Percentiles rank a stretch among this genome's conserved stretches.
phyloP scores from a whole-genome alignment of 2,329 filamentous ascomycete genomes.

The Teratosphaeria epicoccoides region DNA sequence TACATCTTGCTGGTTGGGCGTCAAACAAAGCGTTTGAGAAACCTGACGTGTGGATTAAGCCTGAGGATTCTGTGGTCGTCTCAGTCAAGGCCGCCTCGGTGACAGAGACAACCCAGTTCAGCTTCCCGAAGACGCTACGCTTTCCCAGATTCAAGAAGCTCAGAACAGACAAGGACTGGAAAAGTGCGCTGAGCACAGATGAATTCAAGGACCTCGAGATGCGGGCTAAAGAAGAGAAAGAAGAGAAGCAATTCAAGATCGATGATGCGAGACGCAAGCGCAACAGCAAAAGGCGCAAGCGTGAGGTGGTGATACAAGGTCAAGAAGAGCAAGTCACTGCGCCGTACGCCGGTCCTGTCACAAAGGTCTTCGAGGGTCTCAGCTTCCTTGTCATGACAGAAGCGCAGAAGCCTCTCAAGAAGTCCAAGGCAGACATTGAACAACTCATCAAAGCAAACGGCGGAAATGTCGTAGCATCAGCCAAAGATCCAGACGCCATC shows the following conservation, averaged over 20 bases:
- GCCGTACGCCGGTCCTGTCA: slow-evolving; percentile 47
- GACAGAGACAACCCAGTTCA: slow-evolving; percentile 64
- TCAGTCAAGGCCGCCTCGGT: slow-evolving; percentile 82
- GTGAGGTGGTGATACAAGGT: slow-evolving; percentile 64
- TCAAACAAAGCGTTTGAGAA: slow-evolving; percentile 53
- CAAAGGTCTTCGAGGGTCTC: slow-evolving; percentile 61
- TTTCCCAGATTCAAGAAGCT: slow-evolving; percentile 84
- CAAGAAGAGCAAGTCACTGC: slow-evolving; percentile 43
- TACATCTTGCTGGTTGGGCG: slow-evolving; percentile 72
- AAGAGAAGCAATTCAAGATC: slow-evolving; percentile 66
- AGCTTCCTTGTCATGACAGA: slow-evolving; percentile 77
- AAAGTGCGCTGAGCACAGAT: slow-evolving; percentile 63
- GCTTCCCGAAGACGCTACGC: slow-evolving; percentile 64
- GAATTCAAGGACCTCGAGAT: slow-evolving; percentile 65
- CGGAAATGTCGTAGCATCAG: slow-evolving; percentile 65
- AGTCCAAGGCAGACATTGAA: slow-evolving; percentile 69
- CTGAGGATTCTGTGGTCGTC: slow-evolving; percentile 75
- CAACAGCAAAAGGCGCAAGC: slow-evolving; percentile 49
- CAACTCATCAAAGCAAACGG: slow-evolving; percentile 72
- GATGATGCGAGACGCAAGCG: slow-evolving; percentile 54
- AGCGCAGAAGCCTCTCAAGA: slow-evolving; percentile 57
- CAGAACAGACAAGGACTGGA: slow-evolving; percentile 75
- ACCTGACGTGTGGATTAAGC: slow-evolving; percentile 89
- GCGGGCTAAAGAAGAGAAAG: slow-evolving; percentile 57
- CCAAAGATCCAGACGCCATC: slow-evolving; percentile 54